Conservation (phyloP, 2,329 filamentous ascomycete genomes). For the Xylaria sp. region DNA sequence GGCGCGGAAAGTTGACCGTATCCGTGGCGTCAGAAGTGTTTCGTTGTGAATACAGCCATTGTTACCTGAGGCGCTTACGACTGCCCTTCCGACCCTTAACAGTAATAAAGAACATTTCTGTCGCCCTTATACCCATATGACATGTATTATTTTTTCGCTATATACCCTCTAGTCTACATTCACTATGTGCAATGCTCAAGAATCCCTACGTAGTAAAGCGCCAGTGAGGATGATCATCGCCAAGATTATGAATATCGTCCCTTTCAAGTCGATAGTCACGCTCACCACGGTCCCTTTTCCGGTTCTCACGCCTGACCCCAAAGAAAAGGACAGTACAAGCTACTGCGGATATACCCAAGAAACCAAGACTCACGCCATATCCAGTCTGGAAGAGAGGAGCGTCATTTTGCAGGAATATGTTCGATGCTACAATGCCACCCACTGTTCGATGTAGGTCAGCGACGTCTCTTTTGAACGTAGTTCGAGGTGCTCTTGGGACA, state of each 20-base stretch:
- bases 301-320: constrained; percentile 52
- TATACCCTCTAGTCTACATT: no score
- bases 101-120: no score
- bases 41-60: no score
- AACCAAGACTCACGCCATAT: constrained; percentile 59
- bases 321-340: constrained; percentile 48
- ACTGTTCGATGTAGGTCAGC: constrained; percentile 34
- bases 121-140: no score
- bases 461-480: neutral
- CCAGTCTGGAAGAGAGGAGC: constrained; percentile 61
- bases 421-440: constrained; percentile 61
- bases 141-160: no score
- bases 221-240: constrained; percentile 53
- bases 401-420: constrained; percentile 61
- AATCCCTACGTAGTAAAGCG: constrained; percentile 45
- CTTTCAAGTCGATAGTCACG: constrained; percentile 47
- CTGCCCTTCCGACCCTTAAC: no score
- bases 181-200: no score
- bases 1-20: no score
- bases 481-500: neutral
- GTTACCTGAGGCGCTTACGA: no score
- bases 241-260: constrained; percentile 51
- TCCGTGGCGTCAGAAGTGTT: no score
- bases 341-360: constrained; percentile 58
- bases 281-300: constrained; percentile 49